Evolutionary conservation across 2,329 filamentous ascomycete species (phyloP), one percentile per base, ranked within the genome.

Genomic region (Cladosporium sp.): DNA sequence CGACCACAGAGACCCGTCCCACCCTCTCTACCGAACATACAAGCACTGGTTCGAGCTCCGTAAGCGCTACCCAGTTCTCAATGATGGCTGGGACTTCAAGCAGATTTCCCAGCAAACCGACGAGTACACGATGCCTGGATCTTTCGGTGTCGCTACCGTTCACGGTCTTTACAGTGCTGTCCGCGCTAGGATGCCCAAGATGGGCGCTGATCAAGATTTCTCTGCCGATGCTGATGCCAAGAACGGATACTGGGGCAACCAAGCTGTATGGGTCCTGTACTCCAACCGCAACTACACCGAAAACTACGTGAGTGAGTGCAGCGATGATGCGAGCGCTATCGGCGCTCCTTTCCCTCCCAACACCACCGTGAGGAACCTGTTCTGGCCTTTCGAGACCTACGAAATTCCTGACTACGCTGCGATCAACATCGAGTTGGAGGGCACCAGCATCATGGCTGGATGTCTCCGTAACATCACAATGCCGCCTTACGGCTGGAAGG

Each of bases 31-130:
- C 49, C 88, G 87, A 68, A 83, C 87, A 54, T 79, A 88, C 68
- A 88, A 87, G 74, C 79, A 83, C 54, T 87, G 89, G 83, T 88
- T 85, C 68, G 82, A 88, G 68, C 80, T 89, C 74, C 82, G 87
- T 66, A 73, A 82, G 21, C 76, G 84, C 36, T 89, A 82, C 61
- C 84, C 86, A 0, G 83, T 84, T 0, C 77, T 90, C 21, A 87
- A 87, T 57, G 86, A 88, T 70, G 87, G 87, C 0, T 87, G 81
- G 70, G 80, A 80, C 58, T 71, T 89, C 44, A 77, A 83, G 66
- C 80, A 85, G 64, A 79, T 89, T 1, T 87, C 86, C 1, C 87
- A 86, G 52, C 80, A 86, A 72, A 88, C 85, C 1, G 77, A 79
- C 44, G 74, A 84, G 34, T 78, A 85, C 57, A 78, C 79, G 12